Evolutionary conservation across 805 yeast species (phyloP).

Genomic region (Yarrowia bubula): DNA sequence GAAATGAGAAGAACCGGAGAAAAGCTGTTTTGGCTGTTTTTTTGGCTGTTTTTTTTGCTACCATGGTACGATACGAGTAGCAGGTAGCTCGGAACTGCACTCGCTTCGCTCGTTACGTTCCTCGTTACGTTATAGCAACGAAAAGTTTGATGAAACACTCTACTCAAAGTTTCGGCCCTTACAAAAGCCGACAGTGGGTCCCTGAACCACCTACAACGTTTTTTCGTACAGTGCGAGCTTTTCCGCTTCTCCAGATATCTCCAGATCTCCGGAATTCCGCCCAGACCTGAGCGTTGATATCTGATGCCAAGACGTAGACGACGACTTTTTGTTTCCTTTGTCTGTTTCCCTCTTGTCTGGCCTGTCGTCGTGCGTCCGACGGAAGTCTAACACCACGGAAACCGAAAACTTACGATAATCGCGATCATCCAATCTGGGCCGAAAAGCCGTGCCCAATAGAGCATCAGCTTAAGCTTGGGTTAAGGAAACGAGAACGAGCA

Average conservation of each 20-base stretch:
- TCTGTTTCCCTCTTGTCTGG: background rate
- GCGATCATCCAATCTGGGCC: constrained; percentile 11
- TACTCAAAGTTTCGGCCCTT: too few species aligned
- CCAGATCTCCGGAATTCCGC: too few species aligned
- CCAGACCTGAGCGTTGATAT: background rate
- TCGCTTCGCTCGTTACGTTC: background rate
- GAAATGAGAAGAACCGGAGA: too few species aligned
- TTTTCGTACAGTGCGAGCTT: too few species aligned
- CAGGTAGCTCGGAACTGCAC: background rate
- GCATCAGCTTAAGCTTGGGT: background rate
- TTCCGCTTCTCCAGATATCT: background rate
- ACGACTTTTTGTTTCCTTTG: background rate
- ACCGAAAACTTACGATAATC: constrained; percentile 23
- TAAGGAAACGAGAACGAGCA: too few species aligned
- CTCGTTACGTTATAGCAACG: background rate
- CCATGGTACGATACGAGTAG: too few species aligned
- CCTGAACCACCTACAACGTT: too few species aligned
- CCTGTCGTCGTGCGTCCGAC: background rate
- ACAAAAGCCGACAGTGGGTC: too few species aligned
- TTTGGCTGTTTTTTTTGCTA: too few species aligned
- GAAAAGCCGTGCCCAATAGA: background rate
- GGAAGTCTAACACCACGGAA: background rate
- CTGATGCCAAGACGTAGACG: constrained; percentile 4
- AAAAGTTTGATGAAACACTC: too few species aligned
- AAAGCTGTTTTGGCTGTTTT: too few species aligned